Base-by-base conservation (phyloP, 371 early-diverging fungal species). In the Mucor saturninus region DNA sequence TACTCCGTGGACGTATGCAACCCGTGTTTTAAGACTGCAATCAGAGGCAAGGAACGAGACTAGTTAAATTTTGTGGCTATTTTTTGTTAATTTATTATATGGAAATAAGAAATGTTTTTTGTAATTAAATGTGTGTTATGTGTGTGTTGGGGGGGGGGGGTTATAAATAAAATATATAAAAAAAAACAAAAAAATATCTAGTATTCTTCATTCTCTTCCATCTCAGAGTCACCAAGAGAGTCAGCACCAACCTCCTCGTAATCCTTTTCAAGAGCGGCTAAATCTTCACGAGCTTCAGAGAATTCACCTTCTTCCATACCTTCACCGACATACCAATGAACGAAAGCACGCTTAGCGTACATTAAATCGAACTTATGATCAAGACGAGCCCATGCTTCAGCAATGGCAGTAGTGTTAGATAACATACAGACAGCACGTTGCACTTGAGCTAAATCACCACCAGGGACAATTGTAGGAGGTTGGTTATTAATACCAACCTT, bases 271-370 rank as follows among this genome's bases (percentile, higher is more conserved):
- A 99, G 93, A 61, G 97, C 97, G 71, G 98, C 99, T 85, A 99
- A 90, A 81, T 99, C 97, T 85, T 99, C 80, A 70, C 79, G 75
- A 45, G 95, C 95, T 77, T 95, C 95, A 62, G 89, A 89, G 86
- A 95, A 95, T 73, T 94, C 94, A 68, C 93, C 82, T 82, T 94
- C 94, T 69, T 94, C 93, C 93, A 93, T 93, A 85, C 98, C 98
- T 83, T 98, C 98, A 74, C 97, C 96, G 61, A 97, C 97, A 83
- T 96, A 98, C 98, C 98, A 98, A 86, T 98, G 98, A 53, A 98
- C 97, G 78, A 98, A 98, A 61, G 98, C 98, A 79, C 97, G 92
- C 87, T 96, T 96, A 76, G 94, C 93, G 81, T 94, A 98, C 98
- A 97, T 98, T 54, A 95, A 79, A 76, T 93, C 93, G 73, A 98